phyloP scores from a whole-genome alignment of 345 rosid species.

The Adansonia digitata region DNA sequence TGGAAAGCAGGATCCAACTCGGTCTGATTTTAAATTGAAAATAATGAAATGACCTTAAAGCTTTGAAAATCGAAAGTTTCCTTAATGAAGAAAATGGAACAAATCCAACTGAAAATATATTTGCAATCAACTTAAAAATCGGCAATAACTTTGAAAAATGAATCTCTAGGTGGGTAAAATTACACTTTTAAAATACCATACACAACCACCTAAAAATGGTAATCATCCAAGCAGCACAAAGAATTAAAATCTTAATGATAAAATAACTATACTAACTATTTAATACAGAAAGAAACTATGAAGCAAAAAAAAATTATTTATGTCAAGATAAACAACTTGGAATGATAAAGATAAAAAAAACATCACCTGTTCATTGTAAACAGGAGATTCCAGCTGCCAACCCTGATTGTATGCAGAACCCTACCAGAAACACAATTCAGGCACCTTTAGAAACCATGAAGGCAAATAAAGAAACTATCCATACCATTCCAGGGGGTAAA shows the following conservation, averaged over 20 bases:
- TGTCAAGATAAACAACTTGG: not conserved
- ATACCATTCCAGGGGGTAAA: constrained; percentile 10
- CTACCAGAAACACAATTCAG: constrained; percentile 44
- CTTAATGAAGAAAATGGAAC: not conserved
- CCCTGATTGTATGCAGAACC: constrained; percentile 68
- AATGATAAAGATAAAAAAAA: not conserved
- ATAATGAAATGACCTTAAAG: not conserved
- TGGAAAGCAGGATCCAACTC: not conserved
- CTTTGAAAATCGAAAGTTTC: not conserved
- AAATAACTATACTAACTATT: not conserved
- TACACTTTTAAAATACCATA: not conserved
- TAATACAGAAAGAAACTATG: not conserved
- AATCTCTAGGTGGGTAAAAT: not conserved
- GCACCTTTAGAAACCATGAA: constrained; percentile 15
- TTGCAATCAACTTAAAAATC: not conserved
- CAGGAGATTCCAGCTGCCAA: constrained; percentile 70
- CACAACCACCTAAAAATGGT: not conserved
- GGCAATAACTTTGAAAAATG: not conserved
- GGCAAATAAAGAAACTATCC: constrained; percentile 8
- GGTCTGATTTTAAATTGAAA: not conserved
- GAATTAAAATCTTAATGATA: not conserved
- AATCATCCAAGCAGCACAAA: not conserved
- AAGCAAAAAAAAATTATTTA: not conserved
- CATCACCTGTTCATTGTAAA: constrained; percentile 77
- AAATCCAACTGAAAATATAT: not conserved